Conservation (phyloP, 1,139 yeast genomes). For the Saccharomycopsis hybrid region DNA sequence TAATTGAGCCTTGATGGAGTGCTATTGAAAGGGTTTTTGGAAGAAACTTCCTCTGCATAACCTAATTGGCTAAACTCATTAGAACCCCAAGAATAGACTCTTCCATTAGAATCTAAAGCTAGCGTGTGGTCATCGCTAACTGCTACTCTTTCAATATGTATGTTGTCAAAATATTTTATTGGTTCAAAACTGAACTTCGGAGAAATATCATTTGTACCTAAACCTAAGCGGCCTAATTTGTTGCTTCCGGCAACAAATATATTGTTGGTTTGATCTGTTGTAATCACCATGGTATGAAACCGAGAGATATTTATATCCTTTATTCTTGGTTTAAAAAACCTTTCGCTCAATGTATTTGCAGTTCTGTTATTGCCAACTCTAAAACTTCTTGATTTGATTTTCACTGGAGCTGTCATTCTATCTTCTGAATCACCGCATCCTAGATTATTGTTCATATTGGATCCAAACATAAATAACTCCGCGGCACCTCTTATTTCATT, state of each 20-base stretch:
- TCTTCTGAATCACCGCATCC: slow-evolving; percentile 68
- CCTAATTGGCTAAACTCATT: slow-evolving; percentile 67
- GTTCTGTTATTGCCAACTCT: not conserved
- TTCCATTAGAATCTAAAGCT: slow-evolving; percentile 44
- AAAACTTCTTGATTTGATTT: slow-evolving; percentile 23
- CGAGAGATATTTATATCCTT: slow-evolving; percentile 48
- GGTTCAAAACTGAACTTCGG: slow-evolving; percentile 36
- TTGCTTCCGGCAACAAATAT: slow-evolving; percentile 63
- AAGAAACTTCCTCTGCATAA: slow-evolving; percentile 35
- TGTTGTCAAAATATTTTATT: slow-evolving; percentile 31
- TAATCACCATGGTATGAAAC: slow-evolving; percentile 57
- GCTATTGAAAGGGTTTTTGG: slow-evolving; percentile 35
- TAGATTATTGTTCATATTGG: slow-evolving; percentile 56
- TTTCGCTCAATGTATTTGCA: not conserved
- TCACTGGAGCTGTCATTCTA: slow-evolving; percentile 32
- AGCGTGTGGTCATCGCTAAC: slow-evolving; percentile 66
- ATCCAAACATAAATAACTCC: slow-evolving; percentile 58
- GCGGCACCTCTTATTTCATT: slow-evolving; percentile 45
- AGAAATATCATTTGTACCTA: slow-evolving; percentile 28
- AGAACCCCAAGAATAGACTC: slow-evolving; percentile 73
- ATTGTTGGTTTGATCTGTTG: slow-evolving; percentile 42
- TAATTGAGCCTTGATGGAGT: slow-evolving; percentile 43
- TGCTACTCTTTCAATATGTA: slow-evolving; percentile 37
- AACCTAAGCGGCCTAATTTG: slow-evolving; percentile 68
- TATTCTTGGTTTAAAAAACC: slow-evolving; percentile 36